Conservation (phyloP, 257 asterid species). For the Apocynum venetum region DNA sequence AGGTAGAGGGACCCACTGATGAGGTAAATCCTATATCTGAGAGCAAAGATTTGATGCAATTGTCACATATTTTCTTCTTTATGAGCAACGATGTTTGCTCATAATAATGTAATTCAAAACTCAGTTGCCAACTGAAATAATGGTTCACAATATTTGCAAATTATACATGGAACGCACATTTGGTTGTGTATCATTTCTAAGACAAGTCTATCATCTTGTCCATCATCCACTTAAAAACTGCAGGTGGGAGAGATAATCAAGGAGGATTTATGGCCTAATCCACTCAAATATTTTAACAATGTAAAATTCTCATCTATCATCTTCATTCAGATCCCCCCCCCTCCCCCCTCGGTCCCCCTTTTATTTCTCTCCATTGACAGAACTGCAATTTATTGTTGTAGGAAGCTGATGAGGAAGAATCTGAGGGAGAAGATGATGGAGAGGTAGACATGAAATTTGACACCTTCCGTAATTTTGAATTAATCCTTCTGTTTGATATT, state of each 20-base stretch:
- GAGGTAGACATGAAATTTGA: conserved; percentile 22
- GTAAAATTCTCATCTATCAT: conserved; percentile 21
- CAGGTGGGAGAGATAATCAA: conserved; percentile 53
- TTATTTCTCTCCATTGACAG: conserved; percentile 15
- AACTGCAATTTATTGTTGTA: conserved; percentile 15
- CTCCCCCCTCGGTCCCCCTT: neutral
- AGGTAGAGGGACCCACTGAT: conserved; percentile 37
- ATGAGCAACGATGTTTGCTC: neutral
- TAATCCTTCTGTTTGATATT: too few species aligned
- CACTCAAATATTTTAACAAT: conserved; percentile 37
- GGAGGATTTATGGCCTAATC: conserved; percentile 63
- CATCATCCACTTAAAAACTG: conserved; percentile 13
- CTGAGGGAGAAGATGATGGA: conserved; percentile 36
- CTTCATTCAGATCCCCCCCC: neutral
- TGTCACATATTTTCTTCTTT: neutral
- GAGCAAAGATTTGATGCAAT: neutral
- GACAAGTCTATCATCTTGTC: neutral
- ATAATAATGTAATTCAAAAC: neutral
- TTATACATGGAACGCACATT: neutral
- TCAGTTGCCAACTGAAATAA: neutral
- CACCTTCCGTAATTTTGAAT: neutral
- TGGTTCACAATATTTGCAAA: neutral
- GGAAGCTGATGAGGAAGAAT: conserved; percentile 46
- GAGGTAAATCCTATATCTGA: conserved; percentile 34
- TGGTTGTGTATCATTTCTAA: neutral